Evolutionary conservation across 2,329 filamentous ascomycete genomes (phyloP).

Genomic region (Diaporthe ilicicola): DNA sequence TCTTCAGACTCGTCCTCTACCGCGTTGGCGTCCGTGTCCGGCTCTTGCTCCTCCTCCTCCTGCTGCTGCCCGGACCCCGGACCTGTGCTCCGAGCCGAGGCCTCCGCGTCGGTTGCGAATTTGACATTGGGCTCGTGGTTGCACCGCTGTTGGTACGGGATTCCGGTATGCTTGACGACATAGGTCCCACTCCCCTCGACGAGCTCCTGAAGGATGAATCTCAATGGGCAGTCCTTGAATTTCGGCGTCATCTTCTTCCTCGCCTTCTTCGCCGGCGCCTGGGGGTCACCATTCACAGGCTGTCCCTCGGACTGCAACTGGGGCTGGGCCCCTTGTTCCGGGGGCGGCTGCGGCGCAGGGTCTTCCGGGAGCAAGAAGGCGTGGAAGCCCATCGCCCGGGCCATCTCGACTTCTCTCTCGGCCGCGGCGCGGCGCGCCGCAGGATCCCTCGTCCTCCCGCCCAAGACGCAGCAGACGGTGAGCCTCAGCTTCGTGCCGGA

Average conservation of each 20-base stretch:
- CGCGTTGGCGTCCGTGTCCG: not conserved
- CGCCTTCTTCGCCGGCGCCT: not conserved
- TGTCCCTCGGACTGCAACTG: not conserved
- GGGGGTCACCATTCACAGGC: not conserved
- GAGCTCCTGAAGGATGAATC: constrained; percentile 30
- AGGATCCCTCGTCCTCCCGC: constrained; percentile 10
- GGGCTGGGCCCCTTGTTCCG: not conserved
- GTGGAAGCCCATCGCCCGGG: constrained; percentile 11
- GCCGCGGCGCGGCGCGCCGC: not conserved
- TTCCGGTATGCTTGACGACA: constrained; percentile 24
- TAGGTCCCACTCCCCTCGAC: constrained; percentile 27
- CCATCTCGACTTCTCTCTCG: constrained; percentile 18
- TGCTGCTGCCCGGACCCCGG: not conserved
- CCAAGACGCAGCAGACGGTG: constrained; percentile 24
- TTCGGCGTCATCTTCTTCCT: constrained; percentile 27
- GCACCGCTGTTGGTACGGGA: constrained; percentile 21
- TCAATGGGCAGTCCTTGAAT: constrained; percentile 29
- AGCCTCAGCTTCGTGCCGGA: constrained; percentile 34
- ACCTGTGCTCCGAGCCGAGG: not conserved
- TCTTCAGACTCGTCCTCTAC: not conserved
- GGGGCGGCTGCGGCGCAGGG: too few species aligned
- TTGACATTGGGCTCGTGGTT: constrained; percentile 28
- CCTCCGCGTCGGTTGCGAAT: not conserved
- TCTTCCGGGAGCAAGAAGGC: not conserved
- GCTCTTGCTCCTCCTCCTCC: not conserved